These are phyloP conservation scores for Alectoria sarmentosa DNA, from an alignment of 495 filamentous ascomycete species.

Conservation along the genomic window DNA sequence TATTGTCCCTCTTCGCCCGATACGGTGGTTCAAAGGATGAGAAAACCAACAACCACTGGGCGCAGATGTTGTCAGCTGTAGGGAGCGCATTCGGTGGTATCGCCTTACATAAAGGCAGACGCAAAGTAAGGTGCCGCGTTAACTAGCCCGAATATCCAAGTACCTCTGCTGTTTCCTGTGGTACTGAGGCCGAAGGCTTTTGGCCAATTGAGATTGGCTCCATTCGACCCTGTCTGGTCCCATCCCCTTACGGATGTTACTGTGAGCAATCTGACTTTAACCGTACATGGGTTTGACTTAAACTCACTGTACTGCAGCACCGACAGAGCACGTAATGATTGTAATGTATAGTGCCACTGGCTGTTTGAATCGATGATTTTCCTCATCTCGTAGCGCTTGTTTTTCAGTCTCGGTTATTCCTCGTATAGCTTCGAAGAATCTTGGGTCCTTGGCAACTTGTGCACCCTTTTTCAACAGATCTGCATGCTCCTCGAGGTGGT, in stretches of 20 bases:
- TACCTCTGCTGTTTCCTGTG: conserved; percentile 37
- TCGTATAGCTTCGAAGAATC: conserved; percentile 38
- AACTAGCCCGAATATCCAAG: conserved; percentile 44
- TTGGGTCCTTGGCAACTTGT: conserved; percentile 50
- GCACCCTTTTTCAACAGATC: conserved; percentile 59
- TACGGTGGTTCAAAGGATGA: conserved; percentile 58
- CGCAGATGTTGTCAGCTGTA: conserved; percentile 7
- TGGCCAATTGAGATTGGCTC: conserved; percentile 65
- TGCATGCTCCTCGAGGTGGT: conserved; percentile 49
- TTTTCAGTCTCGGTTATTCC: conserved; percentile 48
- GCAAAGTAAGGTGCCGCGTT: conserved; percentile 38
- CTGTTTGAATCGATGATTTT: conserved; percentile 56
- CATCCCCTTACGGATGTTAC: conserved; percentile 38
- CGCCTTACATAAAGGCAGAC: conserved; percentile 36
- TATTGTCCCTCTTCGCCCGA: conserved; percentile 63
- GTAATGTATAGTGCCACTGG: conserved; percentile 55
- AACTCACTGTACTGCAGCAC: conserved; percentile 48
- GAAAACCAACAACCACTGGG: conserved; percentile 60
- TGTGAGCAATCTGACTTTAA: conserved; percentile 3
- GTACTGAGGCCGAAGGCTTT: conserved; percentile 38
- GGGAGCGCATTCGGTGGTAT: background rate
- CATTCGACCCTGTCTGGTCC: conserved; percentile 70
- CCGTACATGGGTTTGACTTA: background rate
- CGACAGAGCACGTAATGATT: conserved; percentile 44
- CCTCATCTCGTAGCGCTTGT: conserved; percentile 48